Evolutionary conservation across 2,329 filamentous ascomycete species (phyloP), one percentile per base, ranked within the genome.

Genomic region (Exophiala phaeomuriformis): DNA sequence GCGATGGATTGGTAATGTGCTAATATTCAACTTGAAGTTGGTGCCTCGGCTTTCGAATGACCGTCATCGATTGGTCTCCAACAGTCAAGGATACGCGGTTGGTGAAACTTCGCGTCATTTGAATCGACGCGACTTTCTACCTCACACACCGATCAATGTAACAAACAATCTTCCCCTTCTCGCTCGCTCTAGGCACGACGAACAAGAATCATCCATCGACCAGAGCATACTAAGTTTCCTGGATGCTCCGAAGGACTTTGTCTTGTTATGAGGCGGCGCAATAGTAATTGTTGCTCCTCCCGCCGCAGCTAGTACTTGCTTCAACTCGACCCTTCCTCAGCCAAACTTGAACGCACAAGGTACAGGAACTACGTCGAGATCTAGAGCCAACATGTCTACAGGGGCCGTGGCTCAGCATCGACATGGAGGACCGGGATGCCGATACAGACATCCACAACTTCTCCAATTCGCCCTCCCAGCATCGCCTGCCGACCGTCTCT

Each of bases 401-500:
- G 28, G 27, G 8, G 6, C n/a, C 9, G 32, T 39, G 10, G n/a
- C 33, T 9, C 19, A 47, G 19, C 8, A 9, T 37, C 80, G 70
- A 75, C 44, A 73, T 82, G 55, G 80, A 84, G 65, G 79, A 78
- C 59, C 74, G 77, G 61, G 49, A 47, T 12, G 33, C 52, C 33
- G 82, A 84, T 60, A 70, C 79, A 43, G 82, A 84, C 60, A 71
- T 79, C 57, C 77, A 80, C 51, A 84, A 79, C 65, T 84, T 85
- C 67, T 61, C 61, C 45, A 47, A 66, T 9, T 65, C 66, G 5
- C 47, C 54, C n/a, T 51, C 58, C 10, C 52, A 55, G 41, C 60
- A 90, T 72, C 82, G 87, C 48, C 74, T 91, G 49, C 84, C 88
- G 35, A 88, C 88, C 1, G 77, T 90, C 46, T 88, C 85, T 12